phyloP scores from a whole-genome alignment of 2,329 filamentous ascomycete species.

The Didymella glomerata region DNA sequence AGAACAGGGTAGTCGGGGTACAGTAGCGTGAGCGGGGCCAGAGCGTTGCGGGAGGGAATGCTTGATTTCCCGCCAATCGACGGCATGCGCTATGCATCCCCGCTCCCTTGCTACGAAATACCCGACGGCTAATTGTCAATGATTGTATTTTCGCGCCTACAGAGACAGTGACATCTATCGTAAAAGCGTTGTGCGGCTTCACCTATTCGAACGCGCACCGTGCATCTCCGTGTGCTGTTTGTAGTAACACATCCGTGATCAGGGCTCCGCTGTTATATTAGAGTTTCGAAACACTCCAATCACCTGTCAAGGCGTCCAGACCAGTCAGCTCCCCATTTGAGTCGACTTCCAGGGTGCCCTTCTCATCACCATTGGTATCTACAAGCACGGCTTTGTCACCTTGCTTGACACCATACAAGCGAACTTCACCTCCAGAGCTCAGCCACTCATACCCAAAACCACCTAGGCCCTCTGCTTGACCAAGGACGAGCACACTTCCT shows the following conservation, averaged over 20 bases:
- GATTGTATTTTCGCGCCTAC: conserved; percentile 3
- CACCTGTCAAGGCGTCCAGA: conserved; percentile 41
- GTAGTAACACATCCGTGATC: conserved; percentile 7
- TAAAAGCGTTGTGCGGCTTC: not conserved
- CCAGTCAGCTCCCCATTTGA: conserved; percentile 43
- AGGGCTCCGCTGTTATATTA: conserved; percentile 28
- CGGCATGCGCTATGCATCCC: conserved; percentile 1
- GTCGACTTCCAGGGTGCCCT: conserved; percentile 42
- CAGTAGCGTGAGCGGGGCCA: conserved; percentile 30
- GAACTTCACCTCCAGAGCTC: conserved; percentile 49
- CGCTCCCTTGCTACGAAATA: conserved; percentile 9
- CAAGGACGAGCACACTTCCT: conserved; percentile 53
- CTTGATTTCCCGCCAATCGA: conserved; percentile 38
- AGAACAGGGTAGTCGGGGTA: conserved; percentile 29
- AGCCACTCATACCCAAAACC: conserved; percentile 55
- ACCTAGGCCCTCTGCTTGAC: conserved; percentile 48
- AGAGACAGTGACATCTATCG: conserved; percentile 3
- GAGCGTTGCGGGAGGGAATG: conserved; percentile 20
- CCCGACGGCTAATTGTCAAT: conserved; percentile 15
- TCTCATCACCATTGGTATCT: conserved; percentile 42
- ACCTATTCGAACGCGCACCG: not conserved
- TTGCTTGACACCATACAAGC: conserved; percentile 49
- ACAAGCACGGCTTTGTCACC: conserved; percentile 49
- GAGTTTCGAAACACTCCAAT: conserved; percentile 46
- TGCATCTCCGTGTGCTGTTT: conserved; percentile 14